Base-by-base conservation (phyloP, 108 stramenopile genomes). In the Schizochytrium sp. region DNA sequence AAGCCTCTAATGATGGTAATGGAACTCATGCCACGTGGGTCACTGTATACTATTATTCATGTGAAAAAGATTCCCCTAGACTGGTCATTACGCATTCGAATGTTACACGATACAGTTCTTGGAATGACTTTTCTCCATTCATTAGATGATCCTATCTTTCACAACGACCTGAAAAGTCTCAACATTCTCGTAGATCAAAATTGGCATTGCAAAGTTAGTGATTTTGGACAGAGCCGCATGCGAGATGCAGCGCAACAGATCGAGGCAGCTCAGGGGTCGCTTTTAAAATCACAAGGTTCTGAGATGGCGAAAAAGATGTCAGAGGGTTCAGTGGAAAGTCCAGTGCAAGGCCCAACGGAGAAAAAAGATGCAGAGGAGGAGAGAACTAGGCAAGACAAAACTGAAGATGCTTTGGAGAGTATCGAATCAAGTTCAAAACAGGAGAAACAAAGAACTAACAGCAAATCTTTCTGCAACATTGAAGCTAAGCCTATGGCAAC, bases 11-110 rank as follows among this genome's bases (percentile, higher is more conserved):
- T 76, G 55, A 61, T 93, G 55, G 89, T 91, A 47, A 89, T 91
- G 61, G 92, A 93, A 59, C 90, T 90, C 56, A 64, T 91, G 57
- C 56, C 89, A n/a, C 76, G 76, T 40, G 76, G 76, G 13, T 83
- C 76, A 3, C 50, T 83, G 10, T 83, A 83, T 53, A 83, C 47
- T 5, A 55, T 83, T 2, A 13, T 83, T 13, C 76, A 83, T 28
- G 47, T 83, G 28, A 10, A 56, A 17, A 83, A 83, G 76, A 55
- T 50, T 5, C 10, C 47, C 5, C 47, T 83, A 53, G 45, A 83
- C 76, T 47, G 76, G 45, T 55, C 50, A 38, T 40, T 83, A 53
- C 47, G 53, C 8, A 7, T 83, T 55, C 47, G 76, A 5, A 83
- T 83, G 87, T 8, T 88, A 10, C 38, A 60, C 0, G 87, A 88